phyloP scores from a whole-genome alignment of 2,329 filamentous ascomycete genomes.

The Furcasterigmium sp. region DNA sequence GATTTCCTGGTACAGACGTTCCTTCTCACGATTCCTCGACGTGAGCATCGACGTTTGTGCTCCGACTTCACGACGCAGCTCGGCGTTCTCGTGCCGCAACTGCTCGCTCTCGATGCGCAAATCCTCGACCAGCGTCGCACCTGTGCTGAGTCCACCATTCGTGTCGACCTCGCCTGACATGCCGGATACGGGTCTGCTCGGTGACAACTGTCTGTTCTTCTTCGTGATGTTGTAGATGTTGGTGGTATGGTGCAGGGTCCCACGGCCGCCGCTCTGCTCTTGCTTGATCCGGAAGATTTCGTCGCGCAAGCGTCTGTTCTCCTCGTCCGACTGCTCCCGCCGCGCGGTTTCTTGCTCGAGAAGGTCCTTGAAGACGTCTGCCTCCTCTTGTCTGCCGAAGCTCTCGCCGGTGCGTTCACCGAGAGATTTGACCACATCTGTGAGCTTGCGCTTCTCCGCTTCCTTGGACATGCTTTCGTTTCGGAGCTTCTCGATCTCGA shows the following conservation, averaged over 20 bases:
- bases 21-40: conserved; percentile 90
- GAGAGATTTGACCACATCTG: conserved; percentile 65
- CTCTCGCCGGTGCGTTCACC: conserved; percentile 43
- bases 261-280: conserved; percentile 34
- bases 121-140: conserved; percentile 72
- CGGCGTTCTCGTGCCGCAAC: conserved; percentile 85
- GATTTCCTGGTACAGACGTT: conserved; percentile 92
- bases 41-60: conserved; percentile 98
- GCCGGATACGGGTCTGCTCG: conserved; percentile 44
- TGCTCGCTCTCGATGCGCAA: conserved; percentile 64
- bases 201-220: conserved; percentile 42
- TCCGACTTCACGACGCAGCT: conserved; percentile 84
- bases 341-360: conserved; percentile 86
- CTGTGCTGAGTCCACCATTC: conserved; percentile 48
- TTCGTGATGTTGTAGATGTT: conserved; percentile 62
- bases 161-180: conserved; percentile 46
- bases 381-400: conserved; percentile 52
- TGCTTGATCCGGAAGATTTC: conserved; percentile 72
- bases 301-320: conserved; percentile 77
- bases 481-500: conserved; percentile 76
- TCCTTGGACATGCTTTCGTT: conserved; percentile 75
- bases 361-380: conserved; percentile 92
- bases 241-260: conserved; percentile 51
- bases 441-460: conserved; percentile 79
- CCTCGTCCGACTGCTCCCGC: conserved; percentile 85